Evolutionary conservation across 257 asterid species (phyloP).

Genomic region (Forsythia suspensa): DNA sequence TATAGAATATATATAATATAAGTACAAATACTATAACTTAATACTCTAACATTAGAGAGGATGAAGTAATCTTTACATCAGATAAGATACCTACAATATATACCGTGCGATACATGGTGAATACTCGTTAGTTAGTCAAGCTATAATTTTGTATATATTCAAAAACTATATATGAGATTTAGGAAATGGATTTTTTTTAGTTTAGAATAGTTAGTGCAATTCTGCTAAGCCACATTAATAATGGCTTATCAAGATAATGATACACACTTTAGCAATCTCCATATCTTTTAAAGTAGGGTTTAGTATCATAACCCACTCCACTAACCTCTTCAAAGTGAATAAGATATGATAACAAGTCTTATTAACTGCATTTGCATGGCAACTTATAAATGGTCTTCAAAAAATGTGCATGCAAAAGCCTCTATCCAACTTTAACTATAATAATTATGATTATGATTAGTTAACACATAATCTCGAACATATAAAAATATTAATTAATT

Average conservation of each 20-base stretch:
- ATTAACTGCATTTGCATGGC: slow-evolving; percentile 20
- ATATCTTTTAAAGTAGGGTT: slow-evolving; percentile 20
- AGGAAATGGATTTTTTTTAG: no score
- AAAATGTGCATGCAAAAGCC: slow-evolving; percentile 31
- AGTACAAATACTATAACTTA: no score
- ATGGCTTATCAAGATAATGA: slow-evolving; percentile 16
- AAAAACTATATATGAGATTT: no score
- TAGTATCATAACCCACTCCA: slow-evolving; percentile 19
- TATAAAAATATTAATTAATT: neutral
- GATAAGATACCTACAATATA: no score
- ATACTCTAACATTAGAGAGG: no score
- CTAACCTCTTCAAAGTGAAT: slow-evolving; percentile 18
- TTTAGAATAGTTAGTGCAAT: neutral
- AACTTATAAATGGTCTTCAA: slow-evolving; percentile 26
- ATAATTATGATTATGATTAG: neutral
- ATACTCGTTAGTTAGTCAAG: no score
- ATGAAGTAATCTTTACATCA: no score
- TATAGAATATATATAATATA: no score
- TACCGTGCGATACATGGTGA: no score
- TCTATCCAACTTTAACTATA: slow-evolving; percentile 1
- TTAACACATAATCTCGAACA: neutral
- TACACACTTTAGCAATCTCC: neutral
- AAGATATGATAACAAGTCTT: neutral
- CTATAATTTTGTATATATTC: no score
- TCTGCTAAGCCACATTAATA: neutral